phyloP scores from a whole-genome alignment of 441 rosid genomes.

The Flueggea neowawraea region DNA sequence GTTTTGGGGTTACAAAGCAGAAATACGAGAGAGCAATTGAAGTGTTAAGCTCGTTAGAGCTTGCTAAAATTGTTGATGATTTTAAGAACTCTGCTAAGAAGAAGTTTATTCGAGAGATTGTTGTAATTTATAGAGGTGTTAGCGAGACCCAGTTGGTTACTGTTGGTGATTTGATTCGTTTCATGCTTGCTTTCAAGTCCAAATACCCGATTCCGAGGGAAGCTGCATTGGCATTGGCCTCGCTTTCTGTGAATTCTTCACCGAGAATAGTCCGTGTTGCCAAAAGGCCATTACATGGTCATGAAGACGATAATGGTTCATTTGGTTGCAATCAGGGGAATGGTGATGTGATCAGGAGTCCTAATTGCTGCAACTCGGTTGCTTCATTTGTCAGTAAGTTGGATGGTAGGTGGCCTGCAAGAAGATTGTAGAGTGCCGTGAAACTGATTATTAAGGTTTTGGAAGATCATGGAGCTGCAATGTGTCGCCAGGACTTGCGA shows the following conservation, averaged over 20 bases:
- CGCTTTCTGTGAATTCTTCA: constrained; percentile 15
- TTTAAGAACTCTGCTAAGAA: constrained; percentile 24
- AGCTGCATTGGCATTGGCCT: constrained; percentile 32
- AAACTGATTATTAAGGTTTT: constrained; percentile 28
- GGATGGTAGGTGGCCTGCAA: constrained; percentile 34
- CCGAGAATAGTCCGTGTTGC: constrained; percentile 4
- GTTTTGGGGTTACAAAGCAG: constrained; percentile 49
- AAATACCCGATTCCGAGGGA: constrained; percentile 32
- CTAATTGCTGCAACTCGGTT: background rate
- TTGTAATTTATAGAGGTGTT: constrained; percentile 28
- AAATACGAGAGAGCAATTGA: constrained; percentile 48
- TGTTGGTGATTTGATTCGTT: constrained; percentile 49
- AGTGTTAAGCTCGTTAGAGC: constrained; percentile 41
- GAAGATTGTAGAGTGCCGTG: constrained; percentile 42
- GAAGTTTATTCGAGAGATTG: constrained; percentile 25
- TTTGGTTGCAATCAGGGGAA: too few species aligned
- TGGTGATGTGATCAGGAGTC: too few species aligned
- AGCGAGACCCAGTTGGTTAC: constrained; percentile 27
- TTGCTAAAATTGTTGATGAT: constrained; percentile 36
- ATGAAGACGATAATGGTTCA: constrained; percentile 10
- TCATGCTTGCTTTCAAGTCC: constrained; percentile 45
- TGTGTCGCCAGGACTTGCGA: constrained; percentile 46
- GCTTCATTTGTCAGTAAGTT: constrained; percentile 20
- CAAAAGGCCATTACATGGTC: background rate
- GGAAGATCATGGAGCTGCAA: constrained; percentile 21